Conservation (phyloP, 805 yeast genomes). For the Suhomyces faveliae region DNA sequence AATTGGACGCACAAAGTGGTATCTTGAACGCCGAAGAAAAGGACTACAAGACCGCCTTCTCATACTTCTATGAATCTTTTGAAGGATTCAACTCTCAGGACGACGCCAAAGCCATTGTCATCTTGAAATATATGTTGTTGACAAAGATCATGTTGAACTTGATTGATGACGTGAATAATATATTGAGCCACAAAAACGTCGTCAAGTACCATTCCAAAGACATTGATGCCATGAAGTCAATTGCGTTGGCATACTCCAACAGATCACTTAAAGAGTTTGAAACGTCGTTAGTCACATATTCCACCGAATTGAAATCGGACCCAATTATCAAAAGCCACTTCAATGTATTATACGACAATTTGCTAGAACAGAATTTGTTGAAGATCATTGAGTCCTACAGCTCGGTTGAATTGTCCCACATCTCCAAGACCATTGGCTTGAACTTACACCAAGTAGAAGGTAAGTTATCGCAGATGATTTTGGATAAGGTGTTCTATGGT, state of each 20-base stretch:
- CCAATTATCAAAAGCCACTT: constrained; percentile 88
- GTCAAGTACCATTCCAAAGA: constrained; percentile 76
- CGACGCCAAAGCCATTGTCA: constrained; percentile 60
- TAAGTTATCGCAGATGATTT: constrained; percentile 91
- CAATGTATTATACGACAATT: constrained; percentile 86
- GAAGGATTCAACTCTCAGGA: constrained; percentile 81
- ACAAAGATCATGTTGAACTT: constrained; percentile 90
- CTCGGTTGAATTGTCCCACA: constrained; percentile 88
- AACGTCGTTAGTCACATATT: constrained; percentile 68
- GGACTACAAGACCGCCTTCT: constrained; percentile 93
- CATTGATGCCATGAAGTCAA: constrained; percentile 94
- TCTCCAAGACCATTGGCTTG: constrained; percentile 84
- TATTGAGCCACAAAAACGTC: constrained; percentile 67
- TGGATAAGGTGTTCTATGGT: constrained; percentile 93
- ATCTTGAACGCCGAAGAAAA: constrained; percentile 94
- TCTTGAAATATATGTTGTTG: constrained; percentile 87
- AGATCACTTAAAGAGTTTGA: constrained; percentile 92
- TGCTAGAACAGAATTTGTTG: constrained; percentile 88
- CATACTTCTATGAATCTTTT: constrained; percentile 92
- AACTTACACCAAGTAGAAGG: constrained; percentile 89
- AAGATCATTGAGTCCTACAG: constrained; percentile 96
- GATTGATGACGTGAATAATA: constrained; percentile 79
- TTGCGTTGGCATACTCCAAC: constrained; percentile 84
- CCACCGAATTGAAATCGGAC: constrained; percentile 77
- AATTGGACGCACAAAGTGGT: constrained; percentile 92